Conservation (phyloP, 352 stramenopile genomes). For the Peronospora destructor region DNA sequence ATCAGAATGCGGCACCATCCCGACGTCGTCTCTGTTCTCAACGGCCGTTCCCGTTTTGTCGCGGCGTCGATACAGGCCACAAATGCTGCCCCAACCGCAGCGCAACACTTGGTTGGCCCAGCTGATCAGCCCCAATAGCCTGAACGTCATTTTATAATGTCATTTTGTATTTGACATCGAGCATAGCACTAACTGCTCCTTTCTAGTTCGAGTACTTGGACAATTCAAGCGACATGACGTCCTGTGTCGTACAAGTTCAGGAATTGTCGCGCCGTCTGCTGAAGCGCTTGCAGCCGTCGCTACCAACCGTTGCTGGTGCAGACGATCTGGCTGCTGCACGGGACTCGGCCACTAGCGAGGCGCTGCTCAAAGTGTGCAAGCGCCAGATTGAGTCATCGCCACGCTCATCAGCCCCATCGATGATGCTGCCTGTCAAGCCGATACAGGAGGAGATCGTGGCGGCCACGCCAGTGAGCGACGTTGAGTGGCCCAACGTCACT, state of each 20-base stretch:
- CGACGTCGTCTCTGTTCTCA: constrained; percentile 16
- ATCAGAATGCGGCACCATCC: constrained; percentile 1
- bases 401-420: constrained; percentile 20
- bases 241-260: constrained; percentile 40
- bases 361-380: constrained; percentile 57
- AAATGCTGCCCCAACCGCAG: constrained; percentile 28
- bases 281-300: constrained; percentile 40
- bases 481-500: constrained; percentile 38
- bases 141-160: constrained; percentile 7
- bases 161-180: constrained; percentile 32
- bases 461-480: constrained; percentile 2
- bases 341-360: constrained; percentile 35
- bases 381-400: constrained; percentile 42
- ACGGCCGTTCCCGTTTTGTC: constrained; percentile 30
- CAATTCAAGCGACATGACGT: constrained; percentile 30
- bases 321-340: constrained; percentile 13
- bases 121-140: constrained; percentile 11
- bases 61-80: constrained; percentile 15
- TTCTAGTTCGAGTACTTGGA: constrained; percentile 1
- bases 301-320: constrained; percentile 12
- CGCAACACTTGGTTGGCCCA: constrained; percentile 9
- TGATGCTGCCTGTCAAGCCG: constrained; percentile 6
- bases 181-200: constrained; percentile 4
- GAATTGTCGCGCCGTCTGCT: constrained; percentile 32
- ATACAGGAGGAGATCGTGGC: constrained; percentile 13